These are phyloP conservation scores for Sonneratia caseolaris DNA, from an alignment of 345 rosid species.

Conservation along the genomic window DNA sequence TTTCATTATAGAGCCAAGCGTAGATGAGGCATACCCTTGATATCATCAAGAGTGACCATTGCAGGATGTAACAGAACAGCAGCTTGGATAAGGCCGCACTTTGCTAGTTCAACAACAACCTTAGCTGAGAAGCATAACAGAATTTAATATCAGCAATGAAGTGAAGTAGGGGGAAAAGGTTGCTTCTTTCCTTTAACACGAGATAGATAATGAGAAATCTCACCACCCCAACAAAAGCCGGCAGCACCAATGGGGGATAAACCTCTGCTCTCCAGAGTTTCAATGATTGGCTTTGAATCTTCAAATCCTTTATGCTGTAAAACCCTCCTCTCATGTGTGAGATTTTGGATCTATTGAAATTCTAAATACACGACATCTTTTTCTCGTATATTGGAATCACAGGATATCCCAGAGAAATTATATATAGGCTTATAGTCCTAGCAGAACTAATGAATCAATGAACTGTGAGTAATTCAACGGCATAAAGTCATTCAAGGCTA, in stretches of 20 bases:
- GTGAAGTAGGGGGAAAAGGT: not conserved
- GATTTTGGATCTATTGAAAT: too few relatives aligned
- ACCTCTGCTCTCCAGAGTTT: constrained; percentile 57
- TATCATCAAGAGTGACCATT: constrained; percentile 52
- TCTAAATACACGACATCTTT: too few relatives aligned
- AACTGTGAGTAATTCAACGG: not conserved
- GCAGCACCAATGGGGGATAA: constrained; percentile 33
- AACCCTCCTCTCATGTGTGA: not conserved
- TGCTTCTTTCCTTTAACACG: not conserved
- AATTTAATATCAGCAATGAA: not conserved
- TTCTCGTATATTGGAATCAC: too few relatives aligned
- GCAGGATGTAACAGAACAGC: constrained; percentile 71
- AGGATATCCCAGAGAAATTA: not conserved
- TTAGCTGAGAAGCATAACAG: constrained; percentile 39
- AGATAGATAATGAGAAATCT: constrained; percentile 1
- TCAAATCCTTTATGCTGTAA: constrained; percentile 56
- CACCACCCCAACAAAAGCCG: constrained; percentile 44
- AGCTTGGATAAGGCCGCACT: constrained; percentile 42
- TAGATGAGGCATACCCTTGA: constrained; percentile 39
- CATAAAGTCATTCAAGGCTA: not conserved
- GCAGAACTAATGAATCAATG: not conserved
- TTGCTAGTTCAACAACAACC: constrained; percentile 58
- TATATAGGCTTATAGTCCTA: not conserved
- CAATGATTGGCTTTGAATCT: constrained; percentile 52
- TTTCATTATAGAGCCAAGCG: not conserved